Conservation (phyloP, 1,284 basidiomycete species). For the Ustilago vetiveriae region DNA sequence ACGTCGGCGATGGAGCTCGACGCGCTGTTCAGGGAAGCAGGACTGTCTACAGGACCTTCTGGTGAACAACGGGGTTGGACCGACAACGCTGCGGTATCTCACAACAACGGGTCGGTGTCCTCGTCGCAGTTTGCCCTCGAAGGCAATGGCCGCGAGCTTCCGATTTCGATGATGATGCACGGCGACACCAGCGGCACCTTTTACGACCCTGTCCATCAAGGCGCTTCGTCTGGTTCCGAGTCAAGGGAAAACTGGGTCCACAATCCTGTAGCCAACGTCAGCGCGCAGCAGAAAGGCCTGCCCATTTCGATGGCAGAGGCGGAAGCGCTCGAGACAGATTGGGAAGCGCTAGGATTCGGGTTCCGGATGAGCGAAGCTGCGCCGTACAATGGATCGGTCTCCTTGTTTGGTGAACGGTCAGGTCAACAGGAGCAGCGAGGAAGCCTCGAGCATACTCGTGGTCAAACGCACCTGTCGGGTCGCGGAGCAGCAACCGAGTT, state of each 20-base stretch:
- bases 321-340: constrained; percentile 35
- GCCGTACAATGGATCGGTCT: constrained; percentile 4
- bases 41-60: constrained; percentile 26
- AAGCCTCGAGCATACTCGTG: background rate
- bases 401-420: constrained; percentile 5
- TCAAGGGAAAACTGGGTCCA: constrained; percentile 14
- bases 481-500: constrained; percentile 25
- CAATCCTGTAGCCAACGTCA: background rate
- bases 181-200: constrained; percentile 5
- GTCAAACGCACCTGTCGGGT: constrained; percentile 1
- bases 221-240: background rate
- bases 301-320: constrained; percentile 2
- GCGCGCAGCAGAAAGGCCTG: constrained; percentile 1
- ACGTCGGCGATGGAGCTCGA: constrained; percentile 50
- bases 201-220: constrained; percentile 14
- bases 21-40: constrained; percentile 39
- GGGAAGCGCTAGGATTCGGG: constrained; percentile 43
- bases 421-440: constrained; percentile 11
- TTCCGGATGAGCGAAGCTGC: constrained; percentile 20
- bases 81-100: background rate
- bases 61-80: constrained; percentile 28
- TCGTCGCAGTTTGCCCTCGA: background rate
- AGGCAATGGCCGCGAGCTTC: constrained; percentile 2
- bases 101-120: background rate
- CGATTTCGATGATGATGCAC: constrained; percentile 4